Evolutionary conservation across 176 grass and related monocot genomes (phyloP).

Genomic region (Ampelocalamus luodianensis): DNA sequence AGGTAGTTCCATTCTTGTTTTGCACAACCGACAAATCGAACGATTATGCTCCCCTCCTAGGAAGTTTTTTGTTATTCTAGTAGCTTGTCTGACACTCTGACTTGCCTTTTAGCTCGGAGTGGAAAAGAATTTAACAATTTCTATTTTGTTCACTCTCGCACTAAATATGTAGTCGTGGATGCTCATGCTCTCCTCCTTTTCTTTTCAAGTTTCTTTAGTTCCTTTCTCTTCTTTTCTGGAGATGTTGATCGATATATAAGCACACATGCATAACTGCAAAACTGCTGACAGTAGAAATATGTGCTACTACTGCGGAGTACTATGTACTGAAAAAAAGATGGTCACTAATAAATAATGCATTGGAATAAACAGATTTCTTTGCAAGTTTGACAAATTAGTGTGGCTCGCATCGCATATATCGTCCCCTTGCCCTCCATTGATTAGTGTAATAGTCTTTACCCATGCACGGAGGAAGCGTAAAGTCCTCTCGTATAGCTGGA

Average conservation of each 20-base stretch:
- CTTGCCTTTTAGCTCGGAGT: not conserved
- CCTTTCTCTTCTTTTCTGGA: not conserved
- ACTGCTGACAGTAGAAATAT: not conserved
- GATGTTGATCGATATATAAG: not conserved
- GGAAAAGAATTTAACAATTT: not conserved
- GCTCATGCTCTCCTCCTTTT: not conserved
- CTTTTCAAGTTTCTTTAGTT: not conserved
- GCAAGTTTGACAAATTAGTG: not conserved
- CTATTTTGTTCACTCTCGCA: no score
- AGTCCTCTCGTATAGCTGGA: not conserved
- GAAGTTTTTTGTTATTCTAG: not conserved
- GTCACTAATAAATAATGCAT: not conserved
- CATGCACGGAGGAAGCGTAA: not conserved
- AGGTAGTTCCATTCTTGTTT: not conserved
- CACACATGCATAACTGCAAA: not conserved
- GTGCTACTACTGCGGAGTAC: no score
- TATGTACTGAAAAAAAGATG: no score
- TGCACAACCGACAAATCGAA: not conserved
- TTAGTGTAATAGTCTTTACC: not conserved
- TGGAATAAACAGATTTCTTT: not conserved
- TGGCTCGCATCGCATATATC: not conserved
- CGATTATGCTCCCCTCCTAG: not conserved
- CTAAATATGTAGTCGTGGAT: not conserved
- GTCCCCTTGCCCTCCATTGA: not conserved
- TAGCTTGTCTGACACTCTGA: not conserved